Conservation (phyloP, 2,329 filamentous ascomycete genomes). For the Apiospora sp. region DNA sequence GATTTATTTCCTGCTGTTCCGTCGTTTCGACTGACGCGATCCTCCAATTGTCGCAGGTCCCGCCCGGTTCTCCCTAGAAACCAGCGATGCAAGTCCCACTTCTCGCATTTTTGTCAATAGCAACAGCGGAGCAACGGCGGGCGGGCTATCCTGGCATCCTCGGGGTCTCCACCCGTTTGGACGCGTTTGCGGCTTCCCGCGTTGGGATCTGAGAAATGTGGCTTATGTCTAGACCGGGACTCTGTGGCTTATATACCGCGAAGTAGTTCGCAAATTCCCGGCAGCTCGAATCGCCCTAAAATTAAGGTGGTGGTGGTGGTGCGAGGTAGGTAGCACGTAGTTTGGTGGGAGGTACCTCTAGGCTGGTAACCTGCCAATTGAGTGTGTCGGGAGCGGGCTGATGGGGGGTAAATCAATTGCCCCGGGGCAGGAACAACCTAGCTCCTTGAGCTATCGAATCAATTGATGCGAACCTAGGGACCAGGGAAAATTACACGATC, state of each 20-base stretch:
- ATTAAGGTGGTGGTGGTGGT: not conserved
- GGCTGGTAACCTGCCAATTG: not conserved
- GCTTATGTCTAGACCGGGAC: not conserved
- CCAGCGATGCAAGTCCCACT: slow-evolving; percentile 39
- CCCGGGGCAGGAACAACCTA: slow-evolving; percentile 27
- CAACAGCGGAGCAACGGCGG: slow-evolving; percentile 64
- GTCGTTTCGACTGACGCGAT: slow-evolving; percentile 17
- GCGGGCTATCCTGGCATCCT: not conserved
- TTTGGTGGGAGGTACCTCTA: not conserved
- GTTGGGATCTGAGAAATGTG: slow-evolving; percentile 10
- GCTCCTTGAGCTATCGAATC: slow-evolving; percentile 24
- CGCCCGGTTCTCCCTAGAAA: slow-evolving; percentile 33
- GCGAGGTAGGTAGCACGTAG: not conserved
- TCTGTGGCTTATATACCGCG: slow-evolving; percentile 3
- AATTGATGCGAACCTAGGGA: slow-evolving; percentile 6
- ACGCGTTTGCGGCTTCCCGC: slow-evolving; percentile 20
- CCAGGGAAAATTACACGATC: slow-evolving; percentile 22
- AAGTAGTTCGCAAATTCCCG: slow-evolving; percentile 2
- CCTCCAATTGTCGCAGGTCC: slow-evolving; percentile 22
- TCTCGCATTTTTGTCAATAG: slow-evolving; percentile 51
- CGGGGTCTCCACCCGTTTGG: not conserved
- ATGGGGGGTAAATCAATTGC: not conserved
- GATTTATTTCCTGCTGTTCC: slow-evolving; percentile 31
- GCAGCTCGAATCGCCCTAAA: slow-evolving; percentile 14
- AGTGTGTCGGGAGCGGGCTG: not conserved